Base-by-base conservation (phyloP, 192 early-diverging fungal genomes). In the Mortierella alpina region DNA sequence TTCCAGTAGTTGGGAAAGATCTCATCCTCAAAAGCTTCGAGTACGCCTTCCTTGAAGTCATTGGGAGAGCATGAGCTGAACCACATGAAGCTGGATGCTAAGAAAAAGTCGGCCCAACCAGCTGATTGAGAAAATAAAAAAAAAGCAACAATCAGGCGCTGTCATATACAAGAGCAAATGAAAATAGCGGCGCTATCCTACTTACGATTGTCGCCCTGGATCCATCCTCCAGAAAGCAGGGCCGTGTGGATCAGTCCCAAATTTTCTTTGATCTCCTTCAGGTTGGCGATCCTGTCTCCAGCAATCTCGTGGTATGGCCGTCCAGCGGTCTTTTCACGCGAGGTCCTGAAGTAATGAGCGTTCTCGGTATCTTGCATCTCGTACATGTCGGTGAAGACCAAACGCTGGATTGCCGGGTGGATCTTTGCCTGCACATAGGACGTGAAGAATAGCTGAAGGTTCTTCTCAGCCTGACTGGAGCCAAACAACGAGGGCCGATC, bases 401-500 rank as follows among this genome's bases (percentile, higher is more conserved):
- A 40, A 4, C 78, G 75, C 39, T 73, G 75, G 18, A 86, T 68
- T 0, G 63, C 41, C 22, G 58, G 67, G 42, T 76, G 45, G 18
- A 87, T 18, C 40, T 78, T 73, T n/a, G 61, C 22, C 14, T 72
- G 65, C 9, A 71, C 66, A 55, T 83, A 86, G 9, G 85, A 63
- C 31, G 80, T 66, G 48, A 85, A 85, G 62, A 89, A 87, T 13
- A 70, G 56, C 23, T 84, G 83, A 4, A 85, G 39, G 18, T 73
- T 82, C 55, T 82, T 71, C 45, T 80, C 77, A 0, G 77, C 41
- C 9, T 54, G 65, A 6, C 66, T 74, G 9, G 68, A 44, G 12
- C 81, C 73, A 56, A 89, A 87, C 10, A 89, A 39, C 6, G 68
- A 80, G 13, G 86, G 88, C 1, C 73, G 74, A 10, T 86, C 75